These are phyloP conservation scores for Capsicum pubescens DNA, from an alignment of 257 asterid species.

Conservation along the genomic window DNA sequence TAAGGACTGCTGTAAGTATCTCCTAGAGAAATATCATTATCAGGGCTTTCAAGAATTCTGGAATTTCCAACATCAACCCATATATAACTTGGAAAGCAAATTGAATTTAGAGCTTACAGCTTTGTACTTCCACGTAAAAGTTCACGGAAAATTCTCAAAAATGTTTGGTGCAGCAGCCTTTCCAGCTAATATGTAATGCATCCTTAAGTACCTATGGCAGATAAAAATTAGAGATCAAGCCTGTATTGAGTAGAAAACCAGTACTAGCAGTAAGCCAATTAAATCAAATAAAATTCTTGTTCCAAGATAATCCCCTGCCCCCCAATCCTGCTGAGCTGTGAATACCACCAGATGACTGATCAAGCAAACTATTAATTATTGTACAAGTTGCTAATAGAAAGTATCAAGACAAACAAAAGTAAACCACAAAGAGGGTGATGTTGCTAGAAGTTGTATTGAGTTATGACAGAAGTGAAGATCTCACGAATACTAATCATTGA, in stretches of 20 bases:
- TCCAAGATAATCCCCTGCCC: background rate
- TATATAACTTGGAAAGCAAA: background rate
- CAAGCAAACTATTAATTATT: background rate
- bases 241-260: background rate
- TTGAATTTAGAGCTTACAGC: constrained; percentile 32
- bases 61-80: background rate
- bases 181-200: constrained; percentile 14
- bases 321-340: background rate
- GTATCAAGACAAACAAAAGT: background rate
- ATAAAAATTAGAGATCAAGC: background rate
- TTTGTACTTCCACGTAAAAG: constrained; percentile 22
- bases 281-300: background rate
- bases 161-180: constrained; percentile 10
- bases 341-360: background rate
- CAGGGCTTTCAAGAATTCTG: constrained; percentile 10
- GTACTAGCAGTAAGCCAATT: background rate
- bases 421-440: background rate
- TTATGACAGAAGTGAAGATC: background rate
- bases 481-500: background rate
- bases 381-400: background rate
- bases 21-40: constrained; percentile 9
- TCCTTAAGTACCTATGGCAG: constrained; percentile 39
- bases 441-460: background rate
- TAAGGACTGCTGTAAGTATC: background rate
- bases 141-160: background rate